These are phyloP conservation scores for Fusarium agapanthi DNA, from an alignment of 2,329 filamentous ascomycete genomes.

Conservation along the genomic window DNA sequence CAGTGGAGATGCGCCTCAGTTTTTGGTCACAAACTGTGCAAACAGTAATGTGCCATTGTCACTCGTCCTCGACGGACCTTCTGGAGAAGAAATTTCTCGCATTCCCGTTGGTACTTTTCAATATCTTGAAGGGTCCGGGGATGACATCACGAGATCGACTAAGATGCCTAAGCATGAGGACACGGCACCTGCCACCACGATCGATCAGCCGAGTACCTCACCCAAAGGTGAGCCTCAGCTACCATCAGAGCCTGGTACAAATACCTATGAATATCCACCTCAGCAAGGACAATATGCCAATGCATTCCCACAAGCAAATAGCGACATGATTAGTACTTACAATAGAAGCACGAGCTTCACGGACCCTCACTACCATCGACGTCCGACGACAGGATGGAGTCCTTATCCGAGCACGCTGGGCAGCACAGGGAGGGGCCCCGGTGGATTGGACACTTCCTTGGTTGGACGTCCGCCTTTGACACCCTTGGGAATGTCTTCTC, in stretches of 20 bases:
- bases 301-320: slow-evolving; percentile 53
- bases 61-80: slow-evolving; percentile 61
- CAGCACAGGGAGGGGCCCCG: slow-evolving; percentile 54
- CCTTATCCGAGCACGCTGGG: slow-evolving; percentile 54
- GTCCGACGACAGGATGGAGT: slow-evolving; percentile 50
- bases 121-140: slow-evolving; percentile 61
- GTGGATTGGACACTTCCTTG: slow-evolving; percentile 55
- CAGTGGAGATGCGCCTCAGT: slow-evolving; percentile 74
- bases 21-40: slow-evolving; percentile 59
- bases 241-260: slow-evolving; percentile 52
- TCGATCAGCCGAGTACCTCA: slow-evolving; percentile 52
- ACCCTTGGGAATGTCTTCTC: slow-evolving; percentile 58
- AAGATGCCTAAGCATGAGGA: slow-evolving; percentile 51
- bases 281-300: slow-evolving; percentile 52
- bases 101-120: slow-evolving; percentile 57
- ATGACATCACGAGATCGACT: slow-evolving; percentile 52
- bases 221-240: slow-evolving; percentile 54
- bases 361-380: slow-evolving; percentile 58
- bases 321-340: slow-evolving; percentile 66
- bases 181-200: slow-evolving; percentile 47
- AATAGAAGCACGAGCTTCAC: slow-evolving; percentile 59
- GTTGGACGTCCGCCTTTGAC: slow-evolving; percentile 57
- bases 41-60: slow-evolving; percentile 63
- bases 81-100: slow-evolving; percentile 63
- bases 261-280: slow-evolving; percentile 57